A percentile compares a stretch with the other conserved stretches of the same genome.
phyloP scores from a whole-genome alignment of 108 stramenopile genomes.

The Pseudonitzschia delicatissima region DNA sequence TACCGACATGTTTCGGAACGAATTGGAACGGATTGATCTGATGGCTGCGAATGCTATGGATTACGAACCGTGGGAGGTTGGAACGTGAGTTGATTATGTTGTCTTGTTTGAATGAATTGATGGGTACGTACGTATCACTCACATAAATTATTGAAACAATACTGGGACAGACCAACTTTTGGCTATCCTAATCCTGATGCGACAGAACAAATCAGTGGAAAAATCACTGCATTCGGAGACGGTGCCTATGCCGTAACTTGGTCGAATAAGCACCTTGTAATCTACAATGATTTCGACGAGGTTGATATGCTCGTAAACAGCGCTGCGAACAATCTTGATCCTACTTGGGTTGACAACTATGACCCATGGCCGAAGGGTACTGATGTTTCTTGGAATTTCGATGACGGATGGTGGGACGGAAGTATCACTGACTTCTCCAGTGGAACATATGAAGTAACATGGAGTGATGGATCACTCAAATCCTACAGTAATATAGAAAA shows the following conservation, averaged over 20 bases:
- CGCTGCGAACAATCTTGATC: not conserved
- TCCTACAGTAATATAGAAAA: constrained; percentile 1
- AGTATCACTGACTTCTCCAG: constrained; percentile 5
- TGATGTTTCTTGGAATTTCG: constrained; percentile 7
- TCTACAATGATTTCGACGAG: constrained; percentile 8
- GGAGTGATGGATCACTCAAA: constrained; percentile 7
- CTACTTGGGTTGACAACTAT: not conserved
- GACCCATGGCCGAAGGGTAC: constrained; percentile 7
- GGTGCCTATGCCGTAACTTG: constrained; percentile 10
- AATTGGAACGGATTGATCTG: constrained; percentile 11
- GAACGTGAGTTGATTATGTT: constrained; percentile 5
- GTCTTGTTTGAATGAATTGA: not conserved
- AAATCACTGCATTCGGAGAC: constrained; percentile 2
- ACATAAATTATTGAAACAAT: not conserved
- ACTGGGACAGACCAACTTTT: not conserved
- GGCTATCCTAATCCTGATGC: constrained; percentile 3
- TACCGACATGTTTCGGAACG: not conserved
- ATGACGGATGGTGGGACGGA: constrained; percentile 18
- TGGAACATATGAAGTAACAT: constrained; percentile 8
- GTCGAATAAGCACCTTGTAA: not conserved
- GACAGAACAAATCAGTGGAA: not conserved
- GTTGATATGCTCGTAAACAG: constrained; percentile 2
- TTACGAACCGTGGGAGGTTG: constrained; percentile 7
- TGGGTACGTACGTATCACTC: not conserved
- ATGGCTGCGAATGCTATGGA: constrained; percentile 12